Conservation (phyloP, 2,329 filamentous ascomycete genomes). For the Penicillium sp. region DNA sequence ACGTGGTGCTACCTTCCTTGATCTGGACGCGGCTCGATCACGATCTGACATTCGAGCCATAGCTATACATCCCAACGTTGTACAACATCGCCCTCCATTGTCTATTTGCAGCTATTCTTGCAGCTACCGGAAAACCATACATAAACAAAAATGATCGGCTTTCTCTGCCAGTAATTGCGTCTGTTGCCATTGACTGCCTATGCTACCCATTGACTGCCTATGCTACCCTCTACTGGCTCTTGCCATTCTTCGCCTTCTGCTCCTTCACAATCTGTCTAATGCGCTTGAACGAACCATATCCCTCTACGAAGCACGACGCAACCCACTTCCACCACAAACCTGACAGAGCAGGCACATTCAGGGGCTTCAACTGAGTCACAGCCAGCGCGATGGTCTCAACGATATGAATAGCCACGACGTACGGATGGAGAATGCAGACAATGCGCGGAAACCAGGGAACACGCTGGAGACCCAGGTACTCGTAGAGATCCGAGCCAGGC, state of each 20-base stretch:
- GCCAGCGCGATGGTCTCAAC: conserved; percentile 51
- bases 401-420: conserved; percentile 56
- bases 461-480: conserved; percentile 39
- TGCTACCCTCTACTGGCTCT: conserved; percentile 16
- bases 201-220: neutral
- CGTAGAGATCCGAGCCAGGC: conserved; percentile 45
- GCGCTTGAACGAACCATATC: conserved; percentile 42
- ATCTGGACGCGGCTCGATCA: neutral
- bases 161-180: neutral
- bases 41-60: neutral
- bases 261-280: conserved; percentile 39
- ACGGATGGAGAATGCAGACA: conserved; percentile 52
- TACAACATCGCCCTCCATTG: neutral
- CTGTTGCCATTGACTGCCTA: too few relatives aligned
- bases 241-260: conserved; percentile 29
- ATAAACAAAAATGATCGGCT: neutral
- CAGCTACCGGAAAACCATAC: neutral
- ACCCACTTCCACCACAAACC: conserved; percentile 49
- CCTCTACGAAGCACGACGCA: conserved; percentile 46
- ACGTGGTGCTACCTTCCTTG: neutral
- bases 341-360: conserved; percentile 45
- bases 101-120: neutral
- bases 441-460: conserved; percentile 54
- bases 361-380: conserved; percentile 39
- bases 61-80: neutral